Evolutionary conservation across 371 early-diverging fungal species (phyloP).

Genomic region (Mortierella sp.): DNA sequence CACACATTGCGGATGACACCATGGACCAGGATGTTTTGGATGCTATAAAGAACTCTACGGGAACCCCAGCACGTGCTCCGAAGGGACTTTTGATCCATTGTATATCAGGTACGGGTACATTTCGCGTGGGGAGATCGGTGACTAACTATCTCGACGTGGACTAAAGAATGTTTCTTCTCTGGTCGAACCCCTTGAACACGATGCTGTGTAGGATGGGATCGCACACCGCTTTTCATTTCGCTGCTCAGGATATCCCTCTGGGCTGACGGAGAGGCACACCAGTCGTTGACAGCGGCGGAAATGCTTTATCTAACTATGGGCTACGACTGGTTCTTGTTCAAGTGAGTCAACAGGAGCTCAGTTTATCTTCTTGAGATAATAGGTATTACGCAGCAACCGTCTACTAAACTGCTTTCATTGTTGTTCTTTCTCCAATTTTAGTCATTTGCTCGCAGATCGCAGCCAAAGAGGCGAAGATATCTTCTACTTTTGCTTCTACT

Average conservation of each 20-base stretch:
- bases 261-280: constrained; percentile 52
- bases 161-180: neutral
- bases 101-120: constrained; percentile 32
- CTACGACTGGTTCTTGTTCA: constrained; percentile 54
- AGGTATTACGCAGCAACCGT: no score
- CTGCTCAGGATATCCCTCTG: constrained; percentile 49
- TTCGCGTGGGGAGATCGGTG: neutral
- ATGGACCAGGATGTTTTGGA: constrained; percentile 2
- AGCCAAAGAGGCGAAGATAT: constrained; percentile 53
- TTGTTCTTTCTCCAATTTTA: neutral
- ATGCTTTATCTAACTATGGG: constrained; percentile 52
- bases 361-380: no score
- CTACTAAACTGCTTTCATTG: no score
- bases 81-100: constrained; percentile 49
- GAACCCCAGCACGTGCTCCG: constrained; percentile 2
- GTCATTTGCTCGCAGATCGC: constrained; percentile 48
- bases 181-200: neutral
- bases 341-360: constrained; percentile 17
- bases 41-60: neutral
- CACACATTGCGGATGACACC: constrained; percentile 46
- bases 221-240: constrained; percentile 50
- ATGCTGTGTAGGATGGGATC: constrained; percentile 48
- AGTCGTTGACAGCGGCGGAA: constrained; percentile 49
- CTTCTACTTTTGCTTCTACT: constrained; percentile 53
- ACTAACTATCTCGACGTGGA: neutral